Conservation (phyloP, 176 grass and related monocot species). For the Oryza meyeriana region DNA sequence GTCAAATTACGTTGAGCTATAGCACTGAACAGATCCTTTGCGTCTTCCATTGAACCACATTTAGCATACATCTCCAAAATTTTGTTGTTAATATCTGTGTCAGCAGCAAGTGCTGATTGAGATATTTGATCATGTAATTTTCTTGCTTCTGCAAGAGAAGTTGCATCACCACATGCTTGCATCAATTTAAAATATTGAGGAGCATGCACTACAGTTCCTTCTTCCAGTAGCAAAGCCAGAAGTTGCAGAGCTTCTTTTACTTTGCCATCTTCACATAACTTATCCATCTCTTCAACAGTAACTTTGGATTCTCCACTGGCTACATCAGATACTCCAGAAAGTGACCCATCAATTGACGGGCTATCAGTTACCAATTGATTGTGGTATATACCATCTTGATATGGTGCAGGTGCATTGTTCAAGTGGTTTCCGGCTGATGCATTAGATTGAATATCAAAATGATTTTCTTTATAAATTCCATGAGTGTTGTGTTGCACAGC, state of each 20-base stretch:
- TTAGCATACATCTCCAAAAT: constrained; percentile 87
- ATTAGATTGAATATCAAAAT: constrained; percentile 22
- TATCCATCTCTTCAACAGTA: constrained; percentile 82
- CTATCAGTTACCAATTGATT: constrained; percentile 2
- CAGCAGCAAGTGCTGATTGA: constrained; percentile 38
- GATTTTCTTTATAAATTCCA: constrained; percentile 37
- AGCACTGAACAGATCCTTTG: constrained; percentile 60
- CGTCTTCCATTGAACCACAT: constrained; percentile 79
- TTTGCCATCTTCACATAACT: constrained; percentile 69
- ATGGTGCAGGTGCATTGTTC: background rate
- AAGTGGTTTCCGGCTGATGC: constrained; percentile 17
- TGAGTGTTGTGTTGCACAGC: constrained; percentile 26
- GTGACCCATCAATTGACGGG: constrained; percentile 17
- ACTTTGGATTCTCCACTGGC: constrained; percentile 28
- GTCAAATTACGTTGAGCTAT: constrained; percentile 65
- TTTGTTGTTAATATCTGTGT: constrained; percentile 65
- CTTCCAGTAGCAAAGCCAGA: constrained; percentile 50
- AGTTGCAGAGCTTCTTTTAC: constrained; percentile 76
- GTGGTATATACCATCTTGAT: constrained; percentile 25
- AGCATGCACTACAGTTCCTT: constrained; percentile 39
- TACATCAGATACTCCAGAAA: constrained; percentile 40
- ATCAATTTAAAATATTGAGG: constrained; percentile 59
- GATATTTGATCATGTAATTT: constrained; percentile 54
- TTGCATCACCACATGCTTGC: constrained; percentile 68
- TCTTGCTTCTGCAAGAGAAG: constrained; percentile 60